Percentiles rank a stretch among this genome's conserved stretches.
Conservation (phyloP, 2,329 filamentous ascomycete species). For the Hortaea werneckii region DNA sequence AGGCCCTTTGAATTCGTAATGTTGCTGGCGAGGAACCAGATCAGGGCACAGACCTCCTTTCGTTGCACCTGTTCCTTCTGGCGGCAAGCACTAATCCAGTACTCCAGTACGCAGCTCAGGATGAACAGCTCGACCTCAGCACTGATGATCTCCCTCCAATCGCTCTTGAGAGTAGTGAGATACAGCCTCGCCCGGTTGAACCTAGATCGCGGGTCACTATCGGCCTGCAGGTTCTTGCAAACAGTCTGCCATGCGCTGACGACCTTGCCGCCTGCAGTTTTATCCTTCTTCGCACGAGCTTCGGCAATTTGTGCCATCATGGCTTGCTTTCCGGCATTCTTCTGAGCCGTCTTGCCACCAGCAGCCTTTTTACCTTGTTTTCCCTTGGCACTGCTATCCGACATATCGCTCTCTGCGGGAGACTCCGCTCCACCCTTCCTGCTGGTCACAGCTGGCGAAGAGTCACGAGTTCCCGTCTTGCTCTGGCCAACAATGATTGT, state of each 20-base stretch:
- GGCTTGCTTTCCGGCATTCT: conserved; percentile 32
- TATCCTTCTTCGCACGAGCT: conserved; percentile 33
- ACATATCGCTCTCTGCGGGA: conserved; percentile 20
- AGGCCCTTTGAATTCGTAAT: conserved; percentile 30
- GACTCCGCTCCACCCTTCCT: conserved; percentile 13
- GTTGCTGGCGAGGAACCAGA: conserved; percentile 35
- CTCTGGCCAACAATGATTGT: conserved; percentile 43
- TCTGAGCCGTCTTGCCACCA: conserved; percentile 23
- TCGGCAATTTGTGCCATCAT: conserved; percentile 36
- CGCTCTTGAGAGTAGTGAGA: conserved; percentile 31
- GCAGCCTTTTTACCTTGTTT: conserved; percentile 20
- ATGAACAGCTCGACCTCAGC: conserved; percentile 41
- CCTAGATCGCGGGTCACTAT: conserved; percentile 32
- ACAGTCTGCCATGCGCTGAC: conserved; percentile 37
- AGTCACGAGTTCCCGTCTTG: conserved; percentile 6
- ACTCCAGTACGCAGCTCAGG: conserved; percentile 37
- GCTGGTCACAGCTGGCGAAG: not conserved
- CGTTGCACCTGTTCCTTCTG: conserved; percentile 24
- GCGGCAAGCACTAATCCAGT: conserved; percentile 37
- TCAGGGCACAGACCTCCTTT: conserved; percentile 35
- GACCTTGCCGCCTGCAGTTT: conserved; percentile 29
- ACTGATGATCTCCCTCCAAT: conserved; percentile 31
- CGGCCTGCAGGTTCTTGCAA: conserved; percentile 39
- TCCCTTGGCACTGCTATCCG: conserved; percentile 19
- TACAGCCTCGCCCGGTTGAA: conserved; percentile 43